Percentiles rank a stretch among this genome's conserved stretches.
Evolutionary conservation across 495 filamentous ascomycete genomes (phyloP).

Genomic region (Immersiella caudata): DNA sequence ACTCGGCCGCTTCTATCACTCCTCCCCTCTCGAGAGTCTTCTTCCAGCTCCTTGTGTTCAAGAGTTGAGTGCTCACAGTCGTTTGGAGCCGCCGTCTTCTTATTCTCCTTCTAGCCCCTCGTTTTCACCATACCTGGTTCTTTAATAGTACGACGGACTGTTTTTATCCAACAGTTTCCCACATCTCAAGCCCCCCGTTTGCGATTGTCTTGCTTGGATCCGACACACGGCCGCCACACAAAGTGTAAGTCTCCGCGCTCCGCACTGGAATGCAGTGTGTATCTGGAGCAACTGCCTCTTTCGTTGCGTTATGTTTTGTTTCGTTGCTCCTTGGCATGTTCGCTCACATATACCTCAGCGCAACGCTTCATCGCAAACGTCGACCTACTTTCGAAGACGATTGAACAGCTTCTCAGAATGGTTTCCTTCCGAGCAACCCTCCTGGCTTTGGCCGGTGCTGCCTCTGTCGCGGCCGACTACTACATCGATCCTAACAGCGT

Average conservation of each 20-base stretch:
- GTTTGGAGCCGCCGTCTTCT: constrained; percentile 25
- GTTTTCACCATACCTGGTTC: constrained; percentile 26
- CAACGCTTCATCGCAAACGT: not conserved
- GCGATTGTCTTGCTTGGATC: not conserved
- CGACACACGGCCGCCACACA: not conserved
- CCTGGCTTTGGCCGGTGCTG: constrained; percentile 50
- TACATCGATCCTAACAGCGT: constrained; percentile 65
- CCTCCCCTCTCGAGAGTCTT: constrained; percentile 12
- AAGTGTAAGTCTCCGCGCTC: not conserved
- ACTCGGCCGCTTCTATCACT: constrained; percentile 10
- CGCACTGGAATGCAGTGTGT: not conserved
- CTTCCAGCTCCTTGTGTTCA: constrained; percentile 21
- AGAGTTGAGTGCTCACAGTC: constrained; percentile 35
- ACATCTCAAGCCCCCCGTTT: constrained; percentile 11
- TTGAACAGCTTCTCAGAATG: constrained; percentile 40
- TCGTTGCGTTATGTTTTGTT: not conserved
- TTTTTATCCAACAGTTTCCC: constrained; percentile 8
- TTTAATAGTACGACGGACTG: constrained; percentile 12
- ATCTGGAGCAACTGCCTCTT: not conserved
- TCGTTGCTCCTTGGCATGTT: not conserved
- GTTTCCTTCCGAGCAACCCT: constrained; percentile 47
- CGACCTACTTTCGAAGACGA: constrained; percentile 15
- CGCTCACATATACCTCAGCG: constrained; percentile 8
- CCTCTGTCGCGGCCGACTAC: constrained; percentile 51
- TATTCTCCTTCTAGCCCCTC: constrained; percentile 19